Conservation (phyloP, 176 grass and related monocot species). For the Juncus effusus region DNA sequence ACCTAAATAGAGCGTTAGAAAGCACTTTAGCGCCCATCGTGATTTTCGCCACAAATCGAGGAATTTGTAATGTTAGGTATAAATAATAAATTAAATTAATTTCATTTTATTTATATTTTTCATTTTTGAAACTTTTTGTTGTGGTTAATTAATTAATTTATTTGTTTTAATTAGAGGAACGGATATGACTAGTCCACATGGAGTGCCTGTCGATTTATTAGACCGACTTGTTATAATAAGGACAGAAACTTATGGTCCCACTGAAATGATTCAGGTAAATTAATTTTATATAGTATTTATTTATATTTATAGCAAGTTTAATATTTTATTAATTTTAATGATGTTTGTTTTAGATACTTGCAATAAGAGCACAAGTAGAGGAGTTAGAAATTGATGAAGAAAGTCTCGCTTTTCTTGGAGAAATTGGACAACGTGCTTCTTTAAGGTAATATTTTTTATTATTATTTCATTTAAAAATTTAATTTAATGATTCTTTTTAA, state of each 20-base stretch:
- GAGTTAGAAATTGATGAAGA: constrained; percentile 92
- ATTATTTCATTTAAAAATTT: constrained; percentile 6
- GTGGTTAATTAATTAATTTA: constrained; percentile 25
- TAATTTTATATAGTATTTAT: constrained; percentile 27
- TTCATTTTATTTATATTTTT: constrained; percentile 13
- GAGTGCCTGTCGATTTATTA: constrained; percentile 87
- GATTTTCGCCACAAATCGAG: constrained; percentile 87
- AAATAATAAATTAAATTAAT: constrained; percentile 8
- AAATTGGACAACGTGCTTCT: constrained; percentile 80
- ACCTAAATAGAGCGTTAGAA: constrained; percentile 92
- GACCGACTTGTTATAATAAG: constrained; percentile 88
- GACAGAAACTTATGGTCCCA: constrained; percentile 88
- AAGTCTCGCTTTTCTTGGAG: constrained; percentile 87
- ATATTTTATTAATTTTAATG: constrained; percentile 22
- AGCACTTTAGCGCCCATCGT: constrained; percentile 84
- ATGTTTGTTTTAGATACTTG: constrained; percentile 54
- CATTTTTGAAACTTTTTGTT: neutral
- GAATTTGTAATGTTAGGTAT: constrained; percentile 95
- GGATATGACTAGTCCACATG: constrained; percentile 92
- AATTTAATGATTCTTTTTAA: neutral
- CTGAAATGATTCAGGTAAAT: constrained; percentile 89
- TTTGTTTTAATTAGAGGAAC: constrained; percentile 63
- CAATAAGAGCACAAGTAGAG: constrained; percentile 92
- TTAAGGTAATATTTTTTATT: constrained; percentile 55
- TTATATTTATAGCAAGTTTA: constrained; percentile 18